Conservation (phyloP, 495 filamentous ascomycete species). For the Aspergillus kassunensis region DNA sequence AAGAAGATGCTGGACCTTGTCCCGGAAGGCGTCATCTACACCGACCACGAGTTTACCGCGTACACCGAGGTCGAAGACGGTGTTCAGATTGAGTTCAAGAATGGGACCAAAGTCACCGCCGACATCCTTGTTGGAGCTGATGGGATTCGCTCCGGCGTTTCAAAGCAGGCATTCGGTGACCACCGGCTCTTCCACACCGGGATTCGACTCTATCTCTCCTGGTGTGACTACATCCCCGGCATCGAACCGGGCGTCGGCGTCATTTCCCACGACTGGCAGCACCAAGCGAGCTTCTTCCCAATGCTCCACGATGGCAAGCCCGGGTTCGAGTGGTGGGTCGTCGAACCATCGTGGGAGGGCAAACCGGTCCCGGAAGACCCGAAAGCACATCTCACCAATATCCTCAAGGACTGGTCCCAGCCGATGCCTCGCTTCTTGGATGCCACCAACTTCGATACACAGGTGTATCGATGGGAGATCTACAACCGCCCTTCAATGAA, state of each 20-base stretch:
- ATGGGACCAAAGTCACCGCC: slow-evolving; percentile 9
- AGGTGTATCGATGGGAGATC: slow-evolving; percentile 22
- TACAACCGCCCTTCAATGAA: slow-evolving; percentile 14
- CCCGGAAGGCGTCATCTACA: slow-evolving; percentile 8
- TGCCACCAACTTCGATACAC: slow-evolving; percentile 16
- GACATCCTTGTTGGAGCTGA: slow-evolving; percentile 20
- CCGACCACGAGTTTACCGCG: slow-evolving; percentile 10
- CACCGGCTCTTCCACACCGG: slow-evolving; percentile 14
- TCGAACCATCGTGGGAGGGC: slow-evolving; percentile 18
- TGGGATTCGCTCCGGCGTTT: slow-evolving; percentile 17
- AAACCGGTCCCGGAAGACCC: slow-evolving; percentile 18
- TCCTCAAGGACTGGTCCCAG: slow-evolving; percentile 16
- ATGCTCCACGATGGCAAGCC: slow-evolving; percentile 21
- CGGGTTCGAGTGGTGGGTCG: slow-evolving; percentile 23
- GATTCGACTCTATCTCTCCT: slow-evolving; percentile 19
- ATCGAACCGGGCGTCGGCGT: slow-evolving; percentile 11
- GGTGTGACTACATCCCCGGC: slow-evolving; percentile 19
- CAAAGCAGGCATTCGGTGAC: slow-evolving; percentile 19
- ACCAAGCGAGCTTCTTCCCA: slow-evolving; percentile 20
- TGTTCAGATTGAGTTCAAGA: slow-evolving; percentile 11
- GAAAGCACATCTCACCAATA: slow-evolving; percentile 11
- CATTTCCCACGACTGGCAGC: slow-evolving; percentile 14
- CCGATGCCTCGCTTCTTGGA: slow-evolving; percentile 17
- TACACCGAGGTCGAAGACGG: not conserved
- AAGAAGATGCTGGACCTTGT: slow-evolving; percentile 17